A percentile compares a stretch with the other conserved stretches of the same genome.
phyloP scores from a whole-genome alignment of 352 stramenopile species.

The Pythium scleroteichum region DNA sequence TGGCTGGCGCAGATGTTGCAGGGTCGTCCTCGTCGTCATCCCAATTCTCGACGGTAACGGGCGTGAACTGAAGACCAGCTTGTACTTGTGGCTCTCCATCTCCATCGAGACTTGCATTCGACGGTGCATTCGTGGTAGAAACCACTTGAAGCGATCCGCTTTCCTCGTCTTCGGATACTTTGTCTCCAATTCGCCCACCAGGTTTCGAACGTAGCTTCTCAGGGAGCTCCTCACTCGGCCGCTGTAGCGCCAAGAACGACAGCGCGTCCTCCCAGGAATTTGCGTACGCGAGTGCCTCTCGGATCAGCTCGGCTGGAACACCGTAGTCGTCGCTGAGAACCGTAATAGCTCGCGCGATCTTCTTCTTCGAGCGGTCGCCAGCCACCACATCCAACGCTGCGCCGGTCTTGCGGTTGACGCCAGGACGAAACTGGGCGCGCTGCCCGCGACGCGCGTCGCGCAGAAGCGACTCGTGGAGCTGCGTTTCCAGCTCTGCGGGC shows the following conservation, averaged over 20 bases:
- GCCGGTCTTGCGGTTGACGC: slow-evolving; percentile 33
- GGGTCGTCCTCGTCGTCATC: slow-evolving; percentile 29
- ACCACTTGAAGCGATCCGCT: slow-evolving; percentile 30
- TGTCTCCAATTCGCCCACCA: not conserved
- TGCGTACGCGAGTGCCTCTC: slow-evolving; percentile 52
- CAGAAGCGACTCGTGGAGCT: slow-evolving; percentile 49
- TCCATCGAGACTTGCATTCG: not conserved
- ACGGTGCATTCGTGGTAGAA: slow-evolving; percentile 28
- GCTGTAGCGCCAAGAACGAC: slow-evolving; percentile 59
- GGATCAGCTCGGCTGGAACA: slow-evolving; percentile 28
- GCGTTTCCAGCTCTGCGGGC: slow-evolving; percentile 47
- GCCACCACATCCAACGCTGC: slow-evolving; percentile 42
- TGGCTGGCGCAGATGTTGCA: not conserved
- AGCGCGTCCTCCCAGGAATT: slow-evolving; percentile 75
- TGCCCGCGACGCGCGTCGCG: slow-evolving; percentile 25
- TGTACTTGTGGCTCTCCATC: not conserved
- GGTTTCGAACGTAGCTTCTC: slow-evolving; percentile 38
- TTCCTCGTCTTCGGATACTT: slow-evolving; percentile 8
- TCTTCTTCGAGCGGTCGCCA: slow-evolving; percentile 54
- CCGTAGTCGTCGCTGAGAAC: slow-evolving; percentile 57
- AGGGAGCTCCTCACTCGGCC: slow-evolving; percentile 58
- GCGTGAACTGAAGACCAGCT: not conserved
- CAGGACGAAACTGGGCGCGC: slow-evolving; percentile 48
- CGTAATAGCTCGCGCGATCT: slow-evolving; percentile 46
- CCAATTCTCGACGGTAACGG: slow-evolving; percentile 23